Evolutionary conservation across 1,284 basidiomycete species (phyloP), one percentile per base, ranked within the genome.

Genomic region (Trametes sp.): DNA sequence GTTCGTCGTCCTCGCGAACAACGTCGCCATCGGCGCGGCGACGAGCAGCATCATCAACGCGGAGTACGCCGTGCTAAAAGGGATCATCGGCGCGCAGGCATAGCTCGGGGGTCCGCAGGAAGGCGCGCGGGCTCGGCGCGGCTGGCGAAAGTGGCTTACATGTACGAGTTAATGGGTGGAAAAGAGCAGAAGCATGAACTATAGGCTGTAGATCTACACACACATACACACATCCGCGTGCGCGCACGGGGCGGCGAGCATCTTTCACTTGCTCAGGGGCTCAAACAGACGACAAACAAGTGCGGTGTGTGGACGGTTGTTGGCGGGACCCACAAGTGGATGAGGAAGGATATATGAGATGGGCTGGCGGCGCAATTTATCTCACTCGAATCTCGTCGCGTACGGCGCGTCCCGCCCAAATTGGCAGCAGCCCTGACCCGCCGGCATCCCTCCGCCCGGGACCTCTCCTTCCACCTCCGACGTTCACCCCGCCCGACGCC

Each of bases 31-130:
- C 69, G 97, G 98, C 8, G 97, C 97, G 11, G 97, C 98, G 54
- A 99, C 98, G 49, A 95, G 93, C 71, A 96, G 94, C 64, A 94
- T 99, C 75, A 97, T 99, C 76, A 99, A 99, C 76, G 98, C 97
- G 4, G 97, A 99, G 82, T 81, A 94, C 42, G 96, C 96, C n/a
- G 87, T 97, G 5, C 78, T 92, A 59, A 95, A 93, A 79, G 94
- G 93, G 13, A 79, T 90, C 57, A 78, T 87, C 55, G 59, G 64
- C 24, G 61, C 65, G 72, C 88, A 72, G 66, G 54, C 57, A 53
- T 41, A 36, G 29, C 44, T 51, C 29, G 14, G 33, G 9, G 23
- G 21, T 13, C n/a, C 36, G 44, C 38, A 5, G 50, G 42, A 56
- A 31, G 24, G 38, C 19, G 58, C 50, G 46, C 16, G 31, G 26